A percentile compares a stretch with the other conserved stretches of the same genome.
Evolutionary conservation across 257 asterid genomes (phyloP).

Genomic region (Nicotiana knightiana): DNA sequence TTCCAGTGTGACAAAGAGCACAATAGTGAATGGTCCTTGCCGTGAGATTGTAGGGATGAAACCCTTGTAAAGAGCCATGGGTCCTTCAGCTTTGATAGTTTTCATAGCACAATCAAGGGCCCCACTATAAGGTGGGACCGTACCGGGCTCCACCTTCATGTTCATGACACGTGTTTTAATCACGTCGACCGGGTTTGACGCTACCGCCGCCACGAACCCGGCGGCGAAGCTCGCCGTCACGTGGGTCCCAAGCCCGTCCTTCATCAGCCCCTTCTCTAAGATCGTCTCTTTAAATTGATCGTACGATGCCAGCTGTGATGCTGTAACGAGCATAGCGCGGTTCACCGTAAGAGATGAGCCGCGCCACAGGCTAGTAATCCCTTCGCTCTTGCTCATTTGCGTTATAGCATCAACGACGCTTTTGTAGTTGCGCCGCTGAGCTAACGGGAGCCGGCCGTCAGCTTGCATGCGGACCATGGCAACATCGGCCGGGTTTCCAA

Average conservation of each 20-base stretch:
- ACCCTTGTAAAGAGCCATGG: conserved; percentile 78
- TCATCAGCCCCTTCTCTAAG: conserved; percentile 39
- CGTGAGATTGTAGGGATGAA: conserved; percentile 78
- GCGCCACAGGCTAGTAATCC: conserved; percentile 82
- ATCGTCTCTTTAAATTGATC: conserved; percentile 72
- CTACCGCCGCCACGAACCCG: conserved; percentile 91
- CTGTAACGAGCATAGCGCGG: conserved; percentile 89
- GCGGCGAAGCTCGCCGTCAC: conserved; percentile 90
- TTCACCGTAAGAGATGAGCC: conserved; percentile 87
- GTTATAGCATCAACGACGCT: conserved; percentile 83
- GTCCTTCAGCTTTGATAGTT: conserved; percentile 78
- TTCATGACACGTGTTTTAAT: conserved; percentile 89
- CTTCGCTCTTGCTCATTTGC: conserved; percentile 67
- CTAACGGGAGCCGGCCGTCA: conserved; percentile 76
- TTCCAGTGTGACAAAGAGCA: conserved; percentile 83
- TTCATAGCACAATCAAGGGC: conserved; percentile 85
- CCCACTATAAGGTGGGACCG: conserved; percentile 61
- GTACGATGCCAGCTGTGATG: conserved; percentile 83
- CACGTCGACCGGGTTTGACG: conserved; percentile 85
- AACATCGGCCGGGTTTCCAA: conserved; percentile 89
- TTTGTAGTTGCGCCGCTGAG: conserved; percentile 70
- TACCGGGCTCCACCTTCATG: conserved; percentile 75
- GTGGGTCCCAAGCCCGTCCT: conserved; percentile 82
- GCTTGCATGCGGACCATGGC: conserved; percentile 99
- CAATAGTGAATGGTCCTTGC: conserved; percentile 86